Conservation (phyloP, 441 rosid species). For the Syzygium syzygioides region DNA sequence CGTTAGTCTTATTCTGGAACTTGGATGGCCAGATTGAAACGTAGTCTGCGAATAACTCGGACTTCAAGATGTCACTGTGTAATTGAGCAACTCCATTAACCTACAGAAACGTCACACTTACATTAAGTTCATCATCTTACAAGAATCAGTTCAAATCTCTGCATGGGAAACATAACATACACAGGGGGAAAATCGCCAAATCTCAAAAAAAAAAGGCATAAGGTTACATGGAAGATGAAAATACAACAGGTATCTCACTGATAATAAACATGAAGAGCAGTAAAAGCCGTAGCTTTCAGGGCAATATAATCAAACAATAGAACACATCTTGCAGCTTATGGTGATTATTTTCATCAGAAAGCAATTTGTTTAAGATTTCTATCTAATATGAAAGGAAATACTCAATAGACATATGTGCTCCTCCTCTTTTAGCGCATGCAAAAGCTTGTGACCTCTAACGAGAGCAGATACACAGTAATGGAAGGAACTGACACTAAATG, state of each 20-base stretch:
- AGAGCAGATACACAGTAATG: background rate
- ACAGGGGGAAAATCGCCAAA: background rate
- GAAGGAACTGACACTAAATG: background rate
- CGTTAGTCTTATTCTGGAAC: slow-evolving; percentile 97
- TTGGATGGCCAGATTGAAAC: slow-evolving; percentile 92
- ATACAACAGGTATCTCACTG: background rate
- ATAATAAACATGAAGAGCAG: background rate
- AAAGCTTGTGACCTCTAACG: background rate
- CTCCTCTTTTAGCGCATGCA: background rate
- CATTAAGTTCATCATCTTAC: background rate
- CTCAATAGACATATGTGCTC: background rate
- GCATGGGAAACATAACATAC: background rate
- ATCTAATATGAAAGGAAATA: background rate
- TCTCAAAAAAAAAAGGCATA: background rate
- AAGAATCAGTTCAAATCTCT: background rate
- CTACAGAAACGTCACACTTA: slow-evolving; percentile 29
- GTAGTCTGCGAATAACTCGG: slow-evolving; percentile 87
- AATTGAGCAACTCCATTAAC: slow-evolving; percentile 99
- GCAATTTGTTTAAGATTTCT: background rate
- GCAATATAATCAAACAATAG: background rate
- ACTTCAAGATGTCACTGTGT: slow-evolving; percentile 91
- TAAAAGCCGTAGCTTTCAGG: background rate
- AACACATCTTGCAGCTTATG: background rate
- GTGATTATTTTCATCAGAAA: background rate
- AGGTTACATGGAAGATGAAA: background rate